phyloP scores from a whole-genome alignment of 306 rosid species.

The Luffa aegyptiaca region DNA sequence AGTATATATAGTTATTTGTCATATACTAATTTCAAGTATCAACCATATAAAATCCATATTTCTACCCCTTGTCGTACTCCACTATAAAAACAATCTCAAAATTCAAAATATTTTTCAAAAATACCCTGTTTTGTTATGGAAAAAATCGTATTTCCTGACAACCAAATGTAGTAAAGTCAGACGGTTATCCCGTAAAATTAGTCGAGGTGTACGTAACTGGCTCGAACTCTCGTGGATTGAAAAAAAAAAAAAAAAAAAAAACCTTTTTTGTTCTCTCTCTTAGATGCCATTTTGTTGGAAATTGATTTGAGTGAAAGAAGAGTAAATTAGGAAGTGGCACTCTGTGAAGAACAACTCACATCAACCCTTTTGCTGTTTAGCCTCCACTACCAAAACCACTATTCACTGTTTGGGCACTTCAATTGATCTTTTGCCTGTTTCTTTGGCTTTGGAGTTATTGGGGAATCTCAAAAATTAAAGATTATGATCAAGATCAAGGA shows the following conservation, averaged over 20 bases:
- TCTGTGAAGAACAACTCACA: background rate
- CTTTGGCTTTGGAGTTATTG: background rate
- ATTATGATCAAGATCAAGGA: background rate
- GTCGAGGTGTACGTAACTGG: too few relatives aligned
- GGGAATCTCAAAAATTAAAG: background rate
- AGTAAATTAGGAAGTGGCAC: background rate
- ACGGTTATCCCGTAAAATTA: too few relatives aligned
- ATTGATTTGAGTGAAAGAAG: background rate
- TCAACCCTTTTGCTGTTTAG: background rate
- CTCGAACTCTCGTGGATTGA: too few relatives aligned
- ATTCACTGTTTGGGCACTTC: slow-evolving; percentile 1
- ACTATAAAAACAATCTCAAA: background rate
- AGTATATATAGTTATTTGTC: background rate
- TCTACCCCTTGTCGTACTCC: background rate
- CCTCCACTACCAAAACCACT: slow-evolving; percentile 5
- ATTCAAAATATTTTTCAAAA: background rate
- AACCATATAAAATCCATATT: background rate
- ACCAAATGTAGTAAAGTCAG: too few relatives aligned
- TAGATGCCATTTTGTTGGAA: too few relatives aligned
- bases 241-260: too few relatives aligned
- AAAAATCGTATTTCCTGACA: too few relatives aligned
- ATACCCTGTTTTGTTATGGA: background rate
- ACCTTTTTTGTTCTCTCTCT: background rate
- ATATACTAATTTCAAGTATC: background rate
- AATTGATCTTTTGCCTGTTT: background rate